Conservation (phyloP, 2,329 filamentous ascomycete species). For the Beauveria sp. region DNA sequence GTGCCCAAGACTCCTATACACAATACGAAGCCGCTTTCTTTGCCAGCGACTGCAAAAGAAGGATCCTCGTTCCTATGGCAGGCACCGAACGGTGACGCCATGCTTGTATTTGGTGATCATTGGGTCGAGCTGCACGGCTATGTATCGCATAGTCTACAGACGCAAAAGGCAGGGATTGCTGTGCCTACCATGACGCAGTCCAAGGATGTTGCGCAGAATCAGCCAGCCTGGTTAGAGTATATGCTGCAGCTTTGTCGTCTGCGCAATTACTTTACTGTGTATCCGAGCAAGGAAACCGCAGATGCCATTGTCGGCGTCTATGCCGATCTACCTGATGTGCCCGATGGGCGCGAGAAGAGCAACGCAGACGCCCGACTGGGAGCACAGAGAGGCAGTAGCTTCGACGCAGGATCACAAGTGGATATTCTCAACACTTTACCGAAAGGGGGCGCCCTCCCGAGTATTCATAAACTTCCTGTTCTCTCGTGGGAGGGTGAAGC, state of each 20-base stretch:
- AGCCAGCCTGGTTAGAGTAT: constrained; percentile 73
- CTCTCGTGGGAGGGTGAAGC: constrained; percentile 56
- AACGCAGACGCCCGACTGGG: constrained; percentile 17
- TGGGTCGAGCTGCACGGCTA: constrained; percentile 85
- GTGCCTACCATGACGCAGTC: constrained; percentile 34
- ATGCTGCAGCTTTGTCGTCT: constrained; percentile 67
- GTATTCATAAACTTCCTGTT: constrained; percentile 45
- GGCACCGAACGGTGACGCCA: constrained; percentile 72
- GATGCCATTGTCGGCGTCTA: constrained; percentile 64
- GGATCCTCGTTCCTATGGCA: constrained; percentile 72
- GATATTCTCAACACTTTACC: constrained; percentile 43
- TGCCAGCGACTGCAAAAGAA: constrained; percentile 29
- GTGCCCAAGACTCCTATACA: constrained; percentile 59
- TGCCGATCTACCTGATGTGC: constrained; percentile 62
- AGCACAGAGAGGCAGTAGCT: constrained; percentile 25
- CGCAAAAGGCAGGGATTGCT: constrained; percentile 27
- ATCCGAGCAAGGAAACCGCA: constrained; percentile 55
- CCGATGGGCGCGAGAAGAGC: constrained; percentile 56
- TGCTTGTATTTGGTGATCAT: constrained; percentile 73
- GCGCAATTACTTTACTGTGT: constrained; percentile 71
- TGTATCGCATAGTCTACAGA: constrained; percentile 54
- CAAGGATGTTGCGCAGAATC: constrained; percentile 58
- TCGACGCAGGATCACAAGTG: constrained; percentile 35
- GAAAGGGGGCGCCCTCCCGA: constrained; percentile 33
- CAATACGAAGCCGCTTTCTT: constrained; percentile 46